A percentile compares a stretch with the other conserved stretches of the same genome.
Evolutionary conservation across 2,329 filamentous ascomycete genomes (phyloP).

Genomic region (Huntiella decipiens): DNA sequence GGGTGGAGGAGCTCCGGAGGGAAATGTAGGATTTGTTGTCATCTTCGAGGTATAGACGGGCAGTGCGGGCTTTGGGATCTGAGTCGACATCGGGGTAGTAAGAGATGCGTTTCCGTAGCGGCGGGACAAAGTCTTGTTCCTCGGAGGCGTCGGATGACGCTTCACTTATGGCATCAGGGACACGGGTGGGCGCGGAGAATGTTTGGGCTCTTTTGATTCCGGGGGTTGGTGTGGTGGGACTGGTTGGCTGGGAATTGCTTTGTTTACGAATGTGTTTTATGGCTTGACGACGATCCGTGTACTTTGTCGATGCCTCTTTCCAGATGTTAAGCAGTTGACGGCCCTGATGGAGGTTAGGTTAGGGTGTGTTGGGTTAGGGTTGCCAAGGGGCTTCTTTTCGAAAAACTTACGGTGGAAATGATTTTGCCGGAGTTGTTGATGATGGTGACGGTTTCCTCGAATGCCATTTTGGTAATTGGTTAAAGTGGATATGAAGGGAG

Average conservation of each 20-base stretch:
- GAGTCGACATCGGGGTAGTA: slow-evolving; percentile 17
- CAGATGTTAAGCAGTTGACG: slow-evolving; percentile 81
- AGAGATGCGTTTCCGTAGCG: slow-evolving; percentile 12
- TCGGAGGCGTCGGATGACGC: slow-evolving; percentile 12
- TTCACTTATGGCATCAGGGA: slow-evolving; percentile 9
- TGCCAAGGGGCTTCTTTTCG: not conserved
- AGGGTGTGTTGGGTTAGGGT: not conserved
- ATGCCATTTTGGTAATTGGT: slow-evolving; percentile 19
- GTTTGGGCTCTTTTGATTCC: slow-evolving; percentile 14
- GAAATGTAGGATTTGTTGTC: slow-evolving; percentile 21
- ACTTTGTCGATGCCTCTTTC: slow-evolving; percentile 77
- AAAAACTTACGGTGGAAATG: slow-evolving; percentile 54
- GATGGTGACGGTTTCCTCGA: slow-evolving; percentile 62
- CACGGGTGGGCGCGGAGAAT: slow-evolving; percentile 12
- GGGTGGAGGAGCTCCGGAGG: slow-evolving; percentile 17
- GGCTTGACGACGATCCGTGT: slow-evolving; percentile 71
- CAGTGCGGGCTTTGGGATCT: slow-evolving; percentile 8
- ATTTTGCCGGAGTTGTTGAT: slow-evolving; percentile 84
- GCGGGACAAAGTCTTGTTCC: slow-evolving; percentile 11
- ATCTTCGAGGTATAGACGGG: slow-evolving; percentile 17
- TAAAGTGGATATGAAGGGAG: not conserved
- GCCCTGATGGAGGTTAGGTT: slow-evolving; percentile 33
- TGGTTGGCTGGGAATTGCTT: slow-evolving; percentile 20
- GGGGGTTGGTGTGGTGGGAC: not conserved
- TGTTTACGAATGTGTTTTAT: slow-evolving; percentile 48